phyloP scores from a whole-genome alignment of 2,329 filamentous ascomycete genomes.

The Zymoseptoria brevis region DNA sequence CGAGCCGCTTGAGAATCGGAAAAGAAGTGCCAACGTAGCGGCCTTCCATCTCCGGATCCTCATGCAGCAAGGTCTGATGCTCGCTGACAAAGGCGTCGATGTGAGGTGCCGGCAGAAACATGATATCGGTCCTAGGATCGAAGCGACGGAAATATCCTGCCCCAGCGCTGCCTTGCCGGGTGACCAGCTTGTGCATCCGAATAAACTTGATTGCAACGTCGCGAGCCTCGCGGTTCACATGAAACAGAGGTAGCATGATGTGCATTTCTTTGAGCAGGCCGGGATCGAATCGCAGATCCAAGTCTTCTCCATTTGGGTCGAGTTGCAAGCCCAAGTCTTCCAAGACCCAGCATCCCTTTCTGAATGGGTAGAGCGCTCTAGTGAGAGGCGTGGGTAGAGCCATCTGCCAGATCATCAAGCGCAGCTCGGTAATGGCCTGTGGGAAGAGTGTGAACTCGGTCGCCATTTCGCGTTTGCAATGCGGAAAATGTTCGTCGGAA shows the following conservation, averaged over 20 bases:
- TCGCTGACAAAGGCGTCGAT: background rate
- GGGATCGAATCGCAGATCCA: constrained; percentile 1
- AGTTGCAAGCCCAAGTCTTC: constrained; percentile 3
- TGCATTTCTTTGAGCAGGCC: background rate
- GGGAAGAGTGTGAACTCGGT: constrained; percentile 2
- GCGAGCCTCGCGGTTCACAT: constrained; percentile 5
- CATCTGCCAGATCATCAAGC: background rate
- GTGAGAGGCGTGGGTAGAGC: background rate
- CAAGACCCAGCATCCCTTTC: background rate
- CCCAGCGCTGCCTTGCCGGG: background rate
- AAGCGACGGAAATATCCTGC: background rate
- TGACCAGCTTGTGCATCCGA: background rate
- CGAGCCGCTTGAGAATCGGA: background rate
- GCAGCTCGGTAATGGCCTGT: constrained; percentile 2
- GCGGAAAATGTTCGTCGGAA: too few species aligned
- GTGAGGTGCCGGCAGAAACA: background rate
- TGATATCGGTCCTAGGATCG: background rate
- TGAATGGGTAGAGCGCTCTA: background rate
- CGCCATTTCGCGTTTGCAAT: background rate
- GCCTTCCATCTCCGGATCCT: background rate
- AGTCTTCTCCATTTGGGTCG: constrained; percentile 3
- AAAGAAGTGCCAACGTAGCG: background rate
- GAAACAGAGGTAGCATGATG: background rate
- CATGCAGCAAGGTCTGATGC: background rate
- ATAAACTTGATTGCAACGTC: background rate